These are phyloP conservation scores for Emergomyces pasteurianus DNA, from an alignment of 2,329 filamentous ascomycete species.

Conservation along the genomic window DNA sequence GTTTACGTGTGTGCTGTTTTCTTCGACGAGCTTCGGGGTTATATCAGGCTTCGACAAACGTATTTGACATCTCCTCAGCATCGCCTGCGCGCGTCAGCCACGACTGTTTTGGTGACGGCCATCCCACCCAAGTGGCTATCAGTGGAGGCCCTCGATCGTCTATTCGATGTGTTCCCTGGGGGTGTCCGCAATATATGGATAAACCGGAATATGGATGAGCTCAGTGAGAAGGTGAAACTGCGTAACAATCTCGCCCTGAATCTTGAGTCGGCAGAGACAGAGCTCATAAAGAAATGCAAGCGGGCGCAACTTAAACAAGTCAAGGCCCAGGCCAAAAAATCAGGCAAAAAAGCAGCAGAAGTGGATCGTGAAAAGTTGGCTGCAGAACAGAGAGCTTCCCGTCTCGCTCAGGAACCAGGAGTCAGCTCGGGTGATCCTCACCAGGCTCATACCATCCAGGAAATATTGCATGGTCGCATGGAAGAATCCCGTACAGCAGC, in stretches of 20 bases:
- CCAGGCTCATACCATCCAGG: constrained; percentile 38
- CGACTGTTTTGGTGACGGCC: constrained; percentile 82
- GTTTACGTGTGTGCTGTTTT: constrained; percentile 78
- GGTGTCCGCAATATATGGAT: constrained; percentile 95
- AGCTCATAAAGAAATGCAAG: constrained; percentile 68
- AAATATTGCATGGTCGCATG: constrained; percentile 7
- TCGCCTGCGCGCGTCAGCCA: constrained; percentile 82
- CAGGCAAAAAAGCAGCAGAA: constrained; percentile 34
- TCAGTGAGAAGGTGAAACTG: constrained; percentile 71
- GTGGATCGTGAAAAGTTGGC: constrained; percentile 36
- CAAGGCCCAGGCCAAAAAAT: constrained; percentile 50
- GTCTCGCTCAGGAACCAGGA: constrained; percentile 37
- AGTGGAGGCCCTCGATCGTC: constrained; percentile 62
- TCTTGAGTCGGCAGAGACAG: constrained; percentile 73
- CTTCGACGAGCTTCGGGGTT: constrained; percentile 73
- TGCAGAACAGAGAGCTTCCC: constrained; percentile 37
- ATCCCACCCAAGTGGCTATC: constrained; percentile 88
- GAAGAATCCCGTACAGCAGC: constrained; percentile 9
- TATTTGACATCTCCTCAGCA: constrained; percentile 93
- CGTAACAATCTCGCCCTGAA: constrained; percentile 58
- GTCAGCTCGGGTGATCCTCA: constrained; percentile 47
- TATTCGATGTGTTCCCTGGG: constrained; percentile 94
- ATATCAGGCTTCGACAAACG: constrained; percentile 86
- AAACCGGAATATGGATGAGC: constrained; percentile 73
- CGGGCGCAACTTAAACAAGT: constrained; percentile 63